Percentiles rank a stretch among this genome's conserved stretches.
These are phyloP conservation scores for Pleurotus eryngii DNA, from an alignment of 768 basidiomycete genomes.

Conservation along the genomic window DNA sequence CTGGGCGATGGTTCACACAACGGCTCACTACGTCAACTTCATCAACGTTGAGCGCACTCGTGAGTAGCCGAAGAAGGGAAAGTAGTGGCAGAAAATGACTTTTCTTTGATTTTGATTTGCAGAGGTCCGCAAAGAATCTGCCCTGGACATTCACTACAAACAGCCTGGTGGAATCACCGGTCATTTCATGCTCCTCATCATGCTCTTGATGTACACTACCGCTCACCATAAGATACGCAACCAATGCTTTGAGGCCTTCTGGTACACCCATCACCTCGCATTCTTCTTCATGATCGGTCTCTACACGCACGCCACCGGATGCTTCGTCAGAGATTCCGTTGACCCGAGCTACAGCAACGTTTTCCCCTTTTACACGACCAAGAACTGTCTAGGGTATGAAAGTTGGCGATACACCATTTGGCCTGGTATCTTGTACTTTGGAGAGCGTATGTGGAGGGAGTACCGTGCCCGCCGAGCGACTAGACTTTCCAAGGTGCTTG, in stretches of 20 bases:
- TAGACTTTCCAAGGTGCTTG: constrained; percentile 77
- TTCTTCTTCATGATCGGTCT: constrained; percentile 93
- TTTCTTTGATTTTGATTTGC: constrained; percentile 7
- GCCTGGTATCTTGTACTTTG: constrained; percentile 87
- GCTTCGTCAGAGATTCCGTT: constrained; percentile 87
- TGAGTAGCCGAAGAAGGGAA: constrained; percentile 32
- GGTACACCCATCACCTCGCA: constrained; percentile 94
- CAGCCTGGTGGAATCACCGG: constrained; percentile 92
- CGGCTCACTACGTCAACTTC: constrained; percentile 92
- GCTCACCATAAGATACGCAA: constrained; percentile 85
- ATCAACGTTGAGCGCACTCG: constrained; percentile 87
- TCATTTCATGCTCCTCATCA: constrained; percentile 92
- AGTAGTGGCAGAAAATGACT: too few relatives aligned
- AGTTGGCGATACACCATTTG: constrained; percentile 92
- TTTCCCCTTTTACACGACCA: constrained; percentile 86
- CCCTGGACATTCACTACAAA: constrained; percentile 83
- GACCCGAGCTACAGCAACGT: constrained; percentile 62
- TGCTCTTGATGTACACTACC: constrained; percentile 90
- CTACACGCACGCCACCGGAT: constrained; percentile 88
- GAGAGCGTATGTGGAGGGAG: constrained; percentile 82
- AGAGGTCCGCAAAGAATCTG: constrained; percentile 80
- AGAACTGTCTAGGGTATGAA: constrained; percentile 88
- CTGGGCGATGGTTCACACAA: constrained; percentile 90
- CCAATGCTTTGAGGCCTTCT: constrained; percentile 94
- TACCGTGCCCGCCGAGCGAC: constrained; percentile 78